Evolutionary conservation across 2,329 filamentous ascomycete species (phyloP).

Genomic region (Diaporthe sp.): DNA sequence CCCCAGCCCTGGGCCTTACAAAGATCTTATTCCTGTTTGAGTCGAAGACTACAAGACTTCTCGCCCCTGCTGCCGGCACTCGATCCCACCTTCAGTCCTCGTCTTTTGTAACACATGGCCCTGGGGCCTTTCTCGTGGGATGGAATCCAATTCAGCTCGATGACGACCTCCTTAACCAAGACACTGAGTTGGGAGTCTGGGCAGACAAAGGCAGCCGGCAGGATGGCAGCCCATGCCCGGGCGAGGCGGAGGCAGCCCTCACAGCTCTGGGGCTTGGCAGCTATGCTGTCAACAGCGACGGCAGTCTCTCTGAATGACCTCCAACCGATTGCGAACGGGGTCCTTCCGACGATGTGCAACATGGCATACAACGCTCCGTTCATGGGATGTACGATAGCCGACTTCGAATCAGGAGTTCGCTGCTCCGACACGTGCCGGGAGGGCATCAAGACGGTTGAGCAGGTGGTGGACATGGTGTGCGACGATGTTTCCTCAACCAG

Average conservation of each 20-base stretch:
- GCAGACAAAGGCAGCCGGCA: slow-evolving; percentile 2
- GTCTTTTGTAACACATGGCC: slow-evolving; percentile 8
- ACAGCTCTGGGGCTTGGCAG: slow-evolving; percentile 39
- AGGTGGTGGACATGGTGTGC: slow-evolving; percentile 79
- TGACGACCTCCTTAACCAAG: background rate
- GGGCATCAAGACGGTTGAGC: slow-evolving; percentile 82
- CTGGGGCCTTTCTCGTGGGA: slow-evolving; percentile 17
- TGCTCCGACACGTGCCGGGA: slow-evolving; percentile 57
- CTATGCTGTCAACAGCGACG: slow-evolving; percentile 46
- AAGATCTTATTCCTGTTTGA: slow-evolving; percentile 21
- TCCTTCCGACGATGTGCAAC: slow-evolving; percentile 55
- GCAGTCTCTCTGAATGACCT: slow-evolving; percentile 57
- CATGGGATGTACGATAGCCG: slow-evolving; percentile 52
- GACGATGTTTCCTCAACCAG: slow-evolving; percentile 74
- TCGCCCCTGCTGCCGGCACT: background rate
- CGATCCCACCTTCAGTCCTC: background rate
- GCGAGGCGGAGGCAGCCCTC: slow-evolving; percentile 33
- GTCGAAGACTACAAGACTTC: slow-evolving; percentile 11
- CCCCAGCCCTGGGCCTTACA: slow-evolving; percentile 1
- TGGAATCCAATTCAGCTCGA: slow-evolving; percentile 26
- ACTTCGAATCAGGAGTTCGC: slow-evolving; percentile 52
- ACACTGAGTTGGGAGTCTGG: slow-evolving; percentile 1
- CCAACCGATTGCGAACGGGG: slow-evolving; percentile 55
- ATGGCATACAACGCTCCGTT: slow-evolving; percentile 59
- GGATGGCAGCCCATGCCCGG: slow-evolving; percentile 32